Evolutionary conservation across 2,329 filamentous ascomycete genomes (phyloP).

Genomic region (Ophiostoma himal-ulmi): DNA sequence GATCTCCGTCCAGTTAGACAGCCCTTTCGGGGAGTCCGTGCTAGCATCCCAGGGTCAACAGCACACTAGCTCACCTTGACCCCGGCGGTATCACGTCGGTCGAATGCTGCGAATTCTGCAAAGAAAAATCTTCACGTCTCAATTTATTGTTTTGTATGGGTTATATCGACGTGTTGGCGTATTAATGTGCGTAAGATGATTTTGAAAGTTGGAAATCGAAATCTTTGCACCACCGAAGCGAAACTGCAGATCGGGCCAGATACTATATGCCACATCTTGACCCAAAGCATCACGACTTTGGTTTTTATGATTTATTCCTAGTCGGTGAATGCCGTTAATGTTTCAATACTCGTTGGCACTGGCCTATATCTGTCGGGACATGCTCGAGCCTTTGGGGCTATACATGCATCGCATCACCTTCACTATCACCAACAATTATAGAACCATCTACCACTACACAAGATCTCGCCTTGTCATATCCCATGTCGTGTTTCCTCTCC

Average conservation of each 20-base stretch:
- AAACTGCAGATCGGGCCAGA: not conserved
- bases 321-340: not conserved
- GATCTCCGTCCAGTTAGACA: not conserved
- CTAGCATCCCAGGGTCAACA: not conserved
- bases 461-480: not conserved
- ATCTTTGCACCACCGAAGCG: not conserved
- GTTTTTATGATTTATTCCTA: not conserved
- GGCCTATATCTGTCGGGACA: not conserved
- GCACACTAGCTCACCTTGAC: not conserved
- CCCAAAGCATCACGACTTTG: not conserved
- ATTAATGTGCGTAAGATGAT: not conserved
- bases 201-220: not conserved
- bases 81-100: not conserved
- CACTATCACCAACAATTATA: not conserved
- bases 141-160: not conserved
- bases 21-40: conserved; percentile 7
- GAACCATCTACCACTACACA: not conserved
- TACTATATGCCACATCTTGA: not conserved
- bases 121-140: not conserved
- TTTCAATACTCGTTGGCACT: not conserved
- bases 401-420: not conserved
- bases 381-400: not conserved
- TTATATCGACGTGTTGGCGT: not conserved
- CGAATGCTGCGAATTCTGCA: not conserved
- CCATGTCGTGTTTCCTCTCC: not conserved